These are phyloP conservation scores for Penicillium polonicum DNA, from an alignment of 2,329 filamentous ascomycete genomes.

Conservation along the genomic window DNA sequence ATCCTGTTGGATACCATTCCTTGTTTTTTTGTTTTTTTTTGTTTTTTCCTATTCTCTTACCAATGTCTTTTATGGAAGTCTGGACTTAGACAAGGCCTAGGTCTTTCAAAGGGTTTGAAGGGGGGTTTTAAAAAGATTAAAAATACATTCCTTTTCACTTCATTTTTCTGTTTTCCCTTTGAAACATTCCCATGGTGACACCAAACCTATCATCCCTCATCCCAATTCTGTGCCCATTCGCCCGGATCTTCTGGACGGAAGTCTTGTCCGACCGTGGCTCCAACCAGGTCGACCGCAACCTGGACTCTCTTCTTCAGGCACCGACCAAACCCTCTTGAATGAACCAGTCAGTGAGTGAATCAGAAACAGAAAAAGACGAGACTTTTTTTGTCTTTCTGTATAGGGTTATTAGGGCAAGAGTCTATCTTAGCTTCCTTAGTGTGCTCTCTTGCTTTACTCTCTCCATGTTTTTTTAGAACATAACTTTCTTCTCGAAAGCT, in stretches of 20 bases:
- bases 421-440: background rate
- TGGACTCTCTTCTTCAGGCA: slow-evolving; percentile 24
- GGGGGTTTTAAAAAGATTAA: background rate
- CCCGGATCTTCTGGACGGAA: slow-evolving; percentile 30
- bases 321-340: slow-evolving; percentile 5
- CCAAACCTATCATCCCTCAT: background rate
- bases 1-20: slow-evolving; percentile 10
- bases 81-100: background rate
- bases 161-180: background rate
- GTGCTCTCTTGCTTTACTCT: background rate
- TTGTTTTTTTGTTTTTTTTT: background rate
- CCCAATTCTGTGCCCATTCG: slow-evolving; percentile 15
- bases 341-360: background rate
- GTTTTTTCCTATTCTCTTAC: background rate
- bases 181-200: slow-evolving; percentile 1
- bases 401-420: slow-evolving; percentile 8
- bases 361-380: background rate
- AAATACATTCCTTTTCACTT: background rate
- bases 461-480: background rate
- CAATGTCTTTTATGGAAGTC: background rate
- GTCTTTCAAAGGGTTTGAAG: background rate
- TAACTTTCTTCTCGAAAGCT: background rate
- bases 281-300: slow-evolving; percentile 13
- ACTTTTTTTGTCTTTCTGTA: background rate
- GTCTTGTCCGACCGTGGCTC: slow-evolving; percentile 30